Evolutionary conservation across 1,284 basidiomycete genomes (phyloP), one percentile per base, ranked within the genome.

Genomic region (Leccinum subrobustum): DNA sequence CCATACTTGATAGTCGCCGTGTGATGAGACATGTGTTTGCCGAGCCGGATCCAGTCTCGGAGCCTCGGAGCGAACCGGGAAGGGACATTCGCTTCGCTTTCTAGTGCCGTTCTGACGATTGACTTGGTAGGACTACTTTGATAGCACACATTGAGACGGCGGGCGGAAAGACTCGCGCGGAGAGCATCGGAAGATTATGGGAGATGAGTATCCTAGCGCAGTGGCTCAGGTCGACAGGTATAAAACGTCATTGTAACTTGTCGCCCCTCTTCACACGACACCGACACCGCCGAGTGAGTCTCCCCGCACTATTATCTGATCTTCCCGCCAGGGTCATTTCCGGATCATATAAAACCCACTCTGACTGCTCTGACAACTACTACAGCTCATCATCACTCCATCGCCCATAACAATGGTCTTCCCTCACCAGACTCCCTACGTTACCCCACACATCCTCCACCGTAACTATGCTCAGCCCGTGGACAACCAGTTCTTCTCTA

Each of bases 371-470:
- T 68, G n/a, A 61, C 55, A 56, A 42, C 11, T 53, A n/a, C 35
- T 47, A 18, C 35, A 70, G 58, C 5, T 6, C 42, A n/a, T 42
- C 48, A 42, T 42, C 61, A 42, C 55, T 42, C 18, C 47, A 27
- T 54, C 52, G 0, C 7, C 25, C 68, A 78, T 65, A 64, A 88
- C 42, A 47, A 47, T 87, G 85, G 82, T 83, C 65, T 80, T 81
- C 70, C 76, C 82, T 61, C 81, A 85, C 73, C 81, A 86, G 54
- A 90, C 89, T 6, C 91, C 91, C 69, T 91, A 92, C 73, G 88
- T 91, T 59, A 92, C 91, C 64, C 90, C 91, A 47, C 89, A 91
- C 76, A 92, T 92, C 76, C 86, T 90, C 69, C 90, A 92, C 81
- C 89, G 87, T 74, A 77, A 88, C 77, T 92, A 92, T 76, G 89